Percentiles rank a stretch among this genome's conserved stretches.
Conservation (phyloP, 2,329 filamentous ascomycete genomes). For the Aspergillus fumigatiaffinis region DNA sequence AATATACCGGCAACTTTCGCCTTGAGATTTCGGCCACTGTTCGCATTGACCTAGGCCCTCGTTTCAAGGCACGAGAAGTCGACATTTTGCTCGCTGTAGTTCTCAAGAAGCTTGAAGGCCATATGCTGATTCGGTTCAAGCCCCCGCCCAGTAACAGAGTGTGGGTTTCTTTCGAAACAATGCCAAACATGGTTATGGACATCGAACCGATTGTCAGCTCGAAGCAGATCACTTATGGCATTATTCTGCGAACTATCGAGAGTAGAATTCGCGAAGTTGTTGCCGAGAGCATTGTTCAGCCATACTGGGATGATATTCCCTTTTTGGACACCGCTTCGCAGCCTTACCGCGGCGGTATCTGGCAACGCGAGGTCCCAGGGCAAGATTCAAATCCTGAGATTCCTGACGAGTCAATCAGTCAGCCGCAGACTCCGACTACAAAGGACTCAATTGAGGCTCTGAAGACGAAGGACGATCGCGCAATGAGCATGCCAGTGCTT, state of each 20-base stretch:
- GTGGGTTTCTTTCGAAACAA: constrained; percentile 94
- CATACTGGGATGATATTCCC: constrained; percentile 94
- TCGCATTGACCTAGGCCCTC: constrained; percentile 80
- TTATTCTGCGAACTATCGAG: constrained; percentile 90
- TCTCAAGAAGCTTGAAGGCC: constrained; percentile 79
- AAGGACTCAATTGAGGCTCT: constrained; percentile 23
- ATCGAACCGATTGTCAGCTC: constrained; percentile 95
- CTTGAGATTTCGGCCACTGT: constrained; percentile 90
- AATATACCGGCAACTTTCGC: constrained; percentile 83
- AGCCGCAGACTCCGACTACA: constrained; percentile 16
- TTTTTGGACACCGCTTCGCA: constrained; percentile 81
- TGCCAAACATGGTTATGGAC: constrained; percentile 89
- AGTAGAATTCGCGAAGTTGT: constrained; percentile 91
- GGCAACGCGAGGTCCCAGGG: constrained; percentile 48
- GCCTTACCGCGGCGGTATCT: constrained; percentile 80
- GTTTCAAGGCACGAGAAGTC: constrained; percentile 87
- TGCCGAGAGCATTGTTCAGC: constrained; percentile 82
- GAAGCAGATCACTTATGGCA: constrained; percentile 88
- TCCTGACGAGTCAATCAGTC: constrained; percentile 31
- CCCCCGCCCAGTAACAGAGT: constrained; percentile 90
- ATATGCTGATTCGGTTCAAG: constrained; percentile 81
- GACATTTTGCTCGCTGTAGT: constrained; percentile 83
- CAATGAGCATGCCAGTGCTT: constrained; percentile 32
- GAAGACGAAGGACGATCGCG: constrained; percentile 32
- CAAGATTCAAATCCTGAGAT: constrained; percentile 35